A percentile compares a stretch with the other conserved stretches of the same genome.
These are phyloP conservation scores for Wallacemonas collosoma DNA, from an alignment of 208 protist species.

Conservation along the genomic window DNA sequence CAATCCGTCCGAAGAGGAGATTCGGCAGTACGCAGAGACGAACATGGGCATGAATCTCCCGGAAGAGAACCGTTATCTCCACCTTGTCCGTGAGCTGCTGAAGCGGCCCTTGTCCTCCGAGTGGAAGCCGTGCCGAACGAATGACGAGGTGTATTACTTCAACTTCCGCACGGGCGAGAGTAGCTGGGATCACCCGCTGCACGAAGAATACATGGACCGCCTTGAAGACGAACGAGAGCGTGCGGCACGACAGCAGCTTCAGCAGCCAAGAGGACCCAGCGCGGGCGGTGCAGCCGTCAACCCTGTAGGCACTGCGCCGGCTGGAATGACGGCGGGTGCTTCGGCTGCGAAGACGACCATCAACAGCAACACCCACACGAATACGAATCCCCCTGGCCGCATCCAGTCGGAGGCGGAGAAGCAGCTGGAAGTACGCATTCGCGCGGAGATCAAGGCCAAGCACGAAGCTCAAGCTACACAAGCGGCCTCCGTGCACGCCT, in stretches of 20 bases:
- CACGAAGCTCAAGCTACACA: conserved; percentile 54
- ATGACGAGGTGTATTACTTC: conserved; percentile 96
- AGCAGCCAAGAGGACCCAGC: neutral
- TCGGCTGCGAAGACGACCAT: neutral
- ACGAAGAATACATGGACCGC: conserved; percentile 82
- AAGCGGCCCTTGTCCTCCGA: conserved; percentile 93
- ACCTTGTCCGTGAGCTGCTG: conserved; percentile 93
- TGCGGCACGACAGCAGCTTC: conserved; percentile 23
- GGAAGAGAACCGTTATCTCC: conserved; percentile 89
- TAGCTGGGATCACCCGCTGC: conserved; percentile 95
- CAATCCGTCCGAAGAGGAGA: conserved; percentile 91
- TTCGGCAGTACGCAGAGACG: conserved; percentile 92
- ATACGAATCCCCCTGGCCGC: conserved; percentile 15
- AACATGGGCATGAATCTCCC: conserved; percentile 92
- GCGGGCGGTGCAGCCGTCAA: no score
- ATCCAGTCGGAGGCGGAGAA: conserved; percentile 80
- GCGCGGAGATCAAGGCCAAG: conserved; percentile 41
- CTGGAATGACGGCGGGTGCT: no score
- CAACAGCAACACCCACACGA: conserved; percentile 16
- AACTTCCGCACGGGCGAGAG: conserved; percentile 95
- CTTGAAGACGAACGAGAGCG: conserved; percentile 77
- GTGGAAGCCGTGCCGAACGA: conserved; percentile 94
- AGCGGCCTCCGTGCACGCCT: conserved; percentile 35
- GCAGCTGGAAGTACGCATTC: conserved; percentile 71
- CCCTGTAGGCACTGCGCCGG: no score